Percentiles rank a stretch among this genome's conserved stretches.
Evolutionary conservation across 1,139 yeast genomes (phyloP).

Genomic region (Candida mesenterica): DNA sequence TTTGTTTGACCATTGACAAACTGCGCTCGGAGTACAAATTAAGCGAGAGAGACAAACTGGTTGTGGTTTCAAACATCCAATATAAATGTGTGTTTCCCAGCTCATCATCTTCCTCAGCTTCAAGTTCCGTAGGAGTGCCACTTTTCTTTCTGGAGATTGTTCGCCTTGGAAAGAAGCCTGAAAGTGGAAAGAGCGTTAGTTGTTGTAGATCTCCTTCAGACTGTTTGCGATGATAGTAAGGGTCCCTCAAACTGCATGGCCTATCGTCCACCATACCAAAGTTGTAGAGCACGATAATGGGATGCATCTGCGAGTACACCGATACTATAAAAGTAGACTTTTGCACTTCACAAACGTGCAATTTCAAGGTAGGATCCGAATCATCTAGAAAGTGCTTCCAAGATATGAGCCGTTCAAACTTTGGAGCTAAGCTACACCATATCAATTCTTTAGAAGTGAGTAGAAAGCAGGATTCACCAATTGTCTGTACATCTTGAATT

Average conservation of each 20-base stretch:
- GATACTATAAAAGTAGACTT: conserved; percentile 30
- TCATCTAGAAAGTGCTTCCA: conserved; percentile 68
- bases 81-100: conserved; percentile 8
- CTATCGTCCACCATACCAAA: conserved; percentile 38
- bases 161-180: background rate
- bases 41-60: conserved; percentile 15
- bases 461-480: conserved; percentile 36
- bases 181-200: conserved; percentile 8
- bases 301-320: conserved; percentile 41
- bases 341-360: conserved; percentile 27
- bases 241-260: conserved; percentile 43
- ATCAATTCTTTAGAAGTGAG: conserved; percentile 64
- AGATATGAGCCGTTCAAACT: conserved; percentile 46
- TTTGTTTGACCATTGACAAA: background rate
- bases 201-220: conserved; percentile 16
- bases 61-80: conserved; percentile 22
- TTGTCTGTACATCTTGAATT: conserved; percentile 42
- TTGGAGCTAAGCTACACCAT: conserved; percentile 34
- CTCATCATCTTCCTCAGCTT: conserved; percentile 7
- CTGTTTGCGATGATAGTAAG: conserved; percentile 23
- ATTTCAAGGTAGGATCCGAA: conserved; percentile 52
- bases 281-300: conserved; percentile 41
- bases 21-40: conserved; percentile 2
- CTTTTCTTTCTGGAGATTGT: background rate
- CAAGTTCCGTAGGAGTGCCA: too few relatives aligned